Conservation (phyloP, 1,284 basidiomycete species). For the Fistulinella staudtii region DNA sequence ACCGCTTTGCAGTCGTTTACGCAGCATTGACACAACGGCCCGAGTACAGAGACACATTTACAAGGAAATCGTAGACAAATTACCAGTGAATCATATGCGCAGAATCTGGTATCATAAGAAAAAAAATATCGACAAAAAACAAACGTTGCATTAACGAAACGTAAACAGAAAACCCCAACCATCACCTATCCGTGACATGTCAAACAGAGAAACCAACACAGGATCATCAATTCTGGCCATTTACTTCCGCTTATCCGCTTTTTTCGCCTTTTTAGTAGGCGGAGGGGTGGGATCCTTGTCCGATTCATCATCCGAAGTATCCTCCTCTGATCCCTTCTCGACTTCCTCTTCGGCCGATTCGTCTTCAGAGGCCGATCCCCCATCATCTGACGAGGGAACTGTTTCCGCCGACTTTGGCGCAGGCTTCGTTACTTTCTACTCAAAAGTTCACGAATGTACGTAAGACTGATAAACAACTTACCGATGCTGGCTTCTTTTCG, state of each 20-base stretch:
- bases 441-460: slow-evolving; percentile 11
- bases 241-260: slow-evolving; percentile 33
- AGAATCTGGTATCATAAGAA: slow-evolving; percentile 22
- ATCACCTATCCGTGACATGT: slow-evolving; percentile 7
- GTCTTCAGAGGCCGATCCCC: slow-evolving; percentile 24
- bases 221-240: slow-evolving; percentile 3
- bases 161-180: slow-evolving; percentile 6
- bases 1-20: slow-evolving; percentile 35
- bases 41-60: slow-evolving; percentile 15
- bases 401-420: slow-evolving; percentile 23
- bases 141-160: slow-evolving; percentile 28
- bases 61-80: slow-evolving; percentile 8
- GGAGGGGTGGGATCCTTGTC: slow-evolving; percentile 30
- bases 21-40: slow-evolving; percentile 19
- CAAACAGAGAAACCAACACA: slow-evolving; percentile 7
- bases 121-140: slow-evolving; percentile 30
- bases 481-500: slow-evolving; percentile 23
- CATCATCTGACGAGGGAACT: slow-evolving; percentile 29
- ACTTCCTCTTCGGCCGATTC: slow-evolving; percentile 21
- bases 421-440: slow-evolving; percentile 27
- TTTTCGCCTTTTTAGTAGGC: slow-evolving; percentile 35
- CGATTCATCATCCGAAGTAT: slow-evolving; percentile 25
- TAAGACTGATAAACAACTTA: slow-evolving; percentile 14
- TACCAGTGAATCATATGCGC: slow-evolving; percentile 1
- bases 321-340: slow-evolving; percentile 29